Conservation (phyloP, 164 flowering plant species). For the Echeveria elegans region DNA sequence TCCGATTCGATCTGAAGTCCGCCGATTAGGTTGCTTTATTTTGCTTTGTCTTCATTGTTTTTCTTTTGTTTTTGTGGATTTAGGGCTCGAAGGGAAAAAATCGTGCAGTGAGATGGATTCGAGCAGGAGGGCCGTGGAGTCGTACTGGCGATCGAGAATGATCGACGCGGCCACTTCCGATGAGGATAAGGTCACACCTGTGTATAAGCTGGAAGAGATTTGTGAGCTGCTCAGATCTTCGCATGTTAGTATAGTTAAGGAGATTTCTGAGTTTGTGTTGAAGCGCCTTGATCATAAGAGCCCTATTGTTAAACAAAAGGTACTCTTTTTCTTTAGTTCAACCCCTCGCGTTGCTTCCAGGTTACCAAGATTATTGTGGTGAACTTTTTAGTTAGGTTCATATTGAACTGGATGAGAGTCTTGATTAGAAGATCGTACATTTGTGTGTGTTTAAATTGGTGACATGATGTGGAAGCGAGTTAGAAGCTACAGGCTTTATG, state of each 20-base stretch:
- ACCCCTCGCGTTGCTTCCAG: too few species aligned
- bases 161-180: constrained; percentile 79
- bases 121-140: constrained; percentile 92
- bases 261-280: constrained; percentile 69
- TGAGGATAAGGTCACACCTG: constrained; percentile 91
- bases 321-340: constrained; percentile 12
- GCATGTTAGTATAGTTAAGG: constrained; percentile 70
- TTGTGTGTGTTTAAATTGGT: neutral
- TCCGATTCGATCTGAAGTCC: too few species aligned
- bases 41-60: too few species aligned
- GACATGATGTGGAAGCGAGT: too few species aligned
- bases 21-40: neutral
- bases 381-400: too few species aligned
- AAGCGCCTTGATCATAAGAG: constrained; percentile 85
- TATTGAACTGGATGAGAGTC: too few species aligned
- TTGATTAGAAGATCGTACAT: too few species aligned
- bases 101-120: constrained; percentile 55
- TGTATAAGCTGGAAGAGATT: constrained; percentile 83
- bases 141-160: constrained; percentile 94
- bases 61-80: too few species aligned
- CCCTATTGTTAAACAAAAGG: constrained; percentile 94
- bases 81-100: constrained; percentile 10
- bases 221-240: constrained; percentile 82
- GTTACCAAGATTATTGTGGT: too few species aligned
- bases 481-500: too few species aligned